Evolutionary conservation across 208 protist genomes (phyloP).

Genomic region (Borovskyia barvae): DNA sequence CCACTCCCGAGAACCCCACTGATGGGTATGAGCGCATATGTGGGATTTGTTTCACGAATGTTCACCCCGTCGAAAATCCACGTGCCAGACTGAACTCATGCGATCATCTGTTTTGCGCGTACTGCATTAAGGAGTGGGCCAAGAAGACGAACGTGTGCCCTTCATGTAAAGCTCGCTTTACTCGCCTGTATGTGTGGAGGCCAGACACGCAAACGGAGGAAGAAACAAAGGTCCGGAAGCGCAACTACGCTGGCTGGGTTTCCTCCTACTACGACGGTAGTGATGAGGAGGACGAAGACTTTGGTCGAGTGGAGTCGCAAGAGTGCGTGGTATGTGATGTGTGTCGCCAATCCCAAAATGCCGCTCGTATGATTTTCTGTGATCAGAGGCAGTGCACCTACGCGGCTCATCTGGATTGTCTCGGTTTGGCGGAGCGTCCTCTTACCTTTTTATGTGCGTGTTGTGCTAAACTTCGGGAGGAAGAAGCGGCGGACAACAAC

Average conservation of each 20-base stretch:
- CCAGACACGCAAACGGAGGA: conserved; percentile 26
- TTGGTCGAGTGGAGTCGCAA: not conserved
- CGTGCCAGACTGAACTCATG: conserved; percentile 82
- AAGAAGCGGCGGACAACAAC: conserved; percentile 1
- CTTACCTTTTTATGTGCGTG: conserved; percentile 63
- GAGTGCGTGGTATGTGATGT: conserved; percentile 50
- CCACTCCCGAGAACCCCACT: not conserved
- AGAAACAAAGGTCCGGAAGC: conserved; percentile 74
- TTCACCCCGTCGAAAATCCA: conserved; percentile 74
- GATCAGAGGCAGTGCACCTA: conserved; percentile 75
- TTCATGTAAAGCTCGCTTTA: conserved; percentile 82
- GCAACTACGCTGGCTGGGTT: conserved; percentile 64
- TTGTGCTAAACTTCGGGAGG: conserved; percentile 40
- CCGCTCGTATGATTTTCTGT: conserved; percentile 80
- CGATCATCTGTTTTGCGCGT: conserved; percentile 80
- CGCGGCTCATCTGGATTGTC: conserved; percentile 74
- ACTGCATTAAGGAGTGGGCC: conserved; percentile 84
- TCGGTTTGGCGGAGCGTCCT: conserved; percentile 56
- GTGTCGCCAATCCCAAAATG: conserved; percentile 58
- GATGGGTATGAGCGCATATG: conserved; percentile 56
- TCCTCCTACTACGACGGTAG: conserved; percentile 40
- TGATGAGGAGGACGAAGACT: conserved; percentile 17
- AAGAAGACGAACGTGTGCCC: conserved; percentile 87
- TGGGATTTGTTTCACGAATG: conserved; percentile 78
- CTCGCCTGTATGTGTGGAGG: conserved; percentile 54